Conservation (phyloP, 2,329 filamentous ascomycete genomes). For the Beauveria varroae region DNA sequence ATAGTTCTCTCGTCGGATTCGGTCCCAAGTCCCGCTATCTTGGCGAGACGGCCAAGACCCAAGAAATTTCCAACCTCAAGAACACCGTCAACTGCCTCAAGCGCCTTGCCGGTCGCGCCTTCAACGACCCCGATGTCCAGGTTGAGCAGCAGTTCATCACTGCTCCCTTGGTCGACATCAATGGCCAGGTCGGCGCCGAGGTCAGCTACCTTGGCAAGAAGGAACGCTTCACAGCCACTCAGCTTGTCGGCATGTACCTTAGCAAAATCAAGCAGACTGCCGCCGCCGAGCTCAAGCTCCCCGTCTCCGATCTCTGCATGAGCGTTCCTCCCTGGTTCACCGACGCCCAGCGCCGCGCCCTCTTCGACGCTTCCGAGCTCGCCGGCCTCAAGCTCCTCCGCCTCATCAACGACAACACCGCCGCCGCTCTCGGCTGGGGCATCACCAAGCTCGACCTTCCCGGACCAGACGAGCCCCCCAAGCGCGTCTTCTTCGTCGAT, state of each 20-base stretch:
- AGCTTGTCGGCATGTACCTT: conserved; percentile 91
- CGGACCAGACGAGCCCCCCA: conserved; percentile 79
- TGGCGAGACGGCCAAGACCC: conserved; percentile 92
- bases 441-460: conserved; percentile 97
- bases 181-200: conserved; percentile 92
- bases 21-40: conserved; percentile 89
- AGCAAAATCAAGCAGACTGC: conserved; percentile 90
- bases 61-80: conserved; percentile 98
- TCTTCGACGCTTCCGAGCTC: conserved; percentile 89
- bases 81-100: conserved; percentile 94
- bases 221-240: conserved; percentile 88
- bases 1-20: conserved; percentile 87
- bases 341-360: conserved; percentile 79
- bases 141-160: conserved; percentile 90
- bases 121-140: conserved; percentile 86
- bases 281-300: conserved; percentile 77
- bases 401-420: conserved; percentile 96
- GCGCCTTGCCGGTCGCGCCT: conserved; percentile 78
- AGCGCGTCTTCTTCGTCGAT: conserved; percentile 85
- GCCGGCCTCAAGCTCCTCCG: conserved; percentile 87
- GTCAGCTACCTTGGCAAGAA: conserved; percentile 91
- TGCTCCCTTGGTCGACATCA: conserved; percentile 76
- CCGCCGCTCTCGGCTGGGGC: conserved; percentile 89
- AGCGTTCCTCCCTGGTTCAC: conserved; percentile 97
- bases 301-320: conserved; percentile 88